Conservation (phyloP, 208 protist genomes). For the Leishmania tarentolae region DNA sequence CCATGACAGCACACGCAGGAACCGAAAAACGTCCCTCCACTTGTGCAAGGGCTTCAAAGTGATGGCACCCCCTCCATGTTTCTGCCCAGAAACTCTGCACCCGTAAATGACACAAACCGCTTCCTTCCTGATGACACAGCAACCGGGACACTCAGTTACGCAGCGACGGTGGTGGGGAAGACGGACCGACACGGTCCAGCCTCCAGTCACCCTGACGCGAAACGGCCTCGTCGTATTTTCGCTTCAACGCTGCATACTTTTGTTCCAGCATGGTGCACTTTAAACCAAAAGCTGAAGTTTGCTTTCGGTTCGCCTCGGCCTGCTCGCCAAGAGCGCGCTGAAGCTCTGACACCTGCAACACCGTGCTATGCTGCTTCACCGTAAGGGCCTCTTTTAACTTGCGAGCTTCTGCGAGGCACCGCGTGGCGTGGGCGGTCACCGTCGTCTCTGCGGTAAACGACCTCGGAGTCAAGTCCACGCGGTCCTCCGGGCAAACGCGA, state of each 20-base stretch:
- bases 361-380: conserved; percentile 22
- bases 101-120: neutral
- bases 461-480: conserved; percentile 19
- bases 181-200: conserved; percentile 26
- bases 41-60: neutral
- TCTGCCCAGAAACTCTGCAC: neutral
- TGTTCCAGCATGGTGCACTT: conserved; percentile 14
- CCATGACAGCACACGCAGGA: neutral
- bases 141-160: neutral
- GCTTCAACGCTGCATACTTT: conserved; percentile 12
- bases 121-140: neutral
- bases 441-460: conserved; percentile 11
- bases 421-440: conserved; percentile 17
- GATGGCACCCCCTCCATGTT: neutral
- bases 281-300: neutral
- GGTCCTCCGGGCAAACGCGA: neutral
- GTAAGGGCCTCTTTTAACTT: conserved; percentile 23
- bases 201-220: conserved; percentile 2
- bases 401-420: conserved; percentile 24
- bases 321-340: conserved; percentile 26
- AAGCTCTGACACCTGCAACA: conserved; percentile 18
- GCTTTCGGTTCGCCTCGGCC: conserved; percentile 4
- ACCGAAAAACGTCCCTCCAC: neutral
- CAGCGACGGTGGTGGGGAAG: neutral
- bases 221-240: neutral